A percentile compares a stretch with the other conserved stretches of the same genome.
Conservation (phyloP, 768 basidiomycete genomes). For the Rhodosporidiobolus odoratus region DNA sequence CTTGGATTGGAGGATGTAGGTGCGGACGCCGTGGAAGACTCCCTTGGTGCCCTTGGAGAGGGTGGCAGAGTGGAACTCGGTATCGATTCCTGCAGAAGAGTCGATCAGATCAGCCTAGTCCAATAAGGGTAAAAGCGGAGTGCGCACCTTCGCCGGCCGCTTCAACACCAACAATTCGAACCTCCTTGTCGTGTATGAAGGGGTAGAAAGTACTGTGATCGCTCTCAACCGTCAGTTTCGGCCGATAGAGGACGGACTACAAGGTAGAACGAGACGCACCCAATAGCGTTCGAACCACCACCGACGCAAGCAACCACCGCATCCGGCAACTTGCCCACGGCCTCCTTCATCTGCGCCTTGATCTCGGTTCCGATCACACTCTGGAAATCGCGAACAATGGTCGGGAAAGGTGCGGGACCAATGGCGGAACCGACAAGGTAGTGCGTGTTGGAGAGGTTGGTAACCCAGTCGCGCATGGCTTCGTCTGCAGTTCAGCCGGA, state of each 20-base stretch:
- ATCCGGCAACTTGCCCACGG: constrained; percentile 80
- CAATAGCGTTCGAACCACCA: constrained; percentile 95
- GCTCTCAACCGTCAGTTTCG: background rate
- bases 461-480: constrained; percentile 97
- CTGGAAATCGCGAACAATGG: constrained; percentile 97
- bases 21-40: constrained; percentile 90
- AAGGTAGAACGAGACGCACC: constrained; percentile 5
- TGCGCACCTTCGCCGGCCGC: constrained; percentile 86
- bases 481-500: constrained; percentile 61
- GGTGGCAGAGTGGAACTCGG: constrained; percentile 84
- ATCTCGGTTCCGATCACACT: constrained; percentile 91
- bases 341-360: constrained; percentile 70
- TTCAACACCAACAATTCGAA: constrained; percentile 87
- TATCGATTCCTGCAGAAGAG: constrained; percentile 61
- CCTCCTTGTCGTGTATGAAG: constrained; percentile 81
- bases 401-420: constrained; percentile 98
- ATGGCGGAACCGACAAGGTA: constrained; percentile 96
- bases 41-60: constrained; percentile 85
- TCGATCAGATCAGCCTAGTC: background rate
- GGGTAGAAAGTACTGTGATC: constrained; percentile 74
- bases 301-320: constrained; percentile 95
- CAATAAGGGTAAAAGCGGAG: background rate
- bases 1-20: constrained; percentile 83
- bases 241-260: background rate
- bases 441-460: constrained; percentile 85